These are phyloP conservation scores for Puccinia horiana DNA, from an alignment of 1,284 basidiomycete species.

Conservation along the genomic window DNA sequence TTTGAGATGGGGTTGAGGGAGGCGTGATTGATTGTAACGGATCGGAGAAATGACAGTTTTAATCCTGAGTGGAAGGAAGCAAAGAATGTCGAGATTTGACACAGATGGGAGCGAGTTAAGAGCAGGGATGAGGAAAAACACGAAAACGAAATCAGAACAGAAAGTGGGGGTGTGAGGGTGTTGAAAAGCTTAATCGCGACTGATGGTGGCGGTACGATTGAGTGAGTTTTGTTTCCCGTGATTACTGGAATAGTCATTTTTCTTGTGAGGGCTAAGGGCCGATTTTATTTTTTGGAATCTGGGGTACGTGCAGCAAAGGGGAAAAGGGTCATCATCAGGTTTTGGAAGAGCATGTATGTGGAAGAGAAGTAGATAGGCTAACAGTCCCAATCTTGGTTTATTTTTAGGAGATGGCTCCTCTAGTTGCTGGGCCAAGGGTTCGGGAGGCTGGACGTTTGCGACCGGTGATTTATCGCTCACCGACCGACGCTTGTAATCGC, in stretches of 20 bases:
- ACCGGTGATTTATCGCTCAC: neutral
- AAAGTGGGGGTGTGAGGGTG: neutral
- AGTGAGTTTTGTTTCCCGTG: neutral
- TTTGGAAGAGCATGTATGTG: neutral
- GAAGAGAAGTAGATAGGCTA: neutral
- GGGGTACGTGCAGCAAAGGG: neutral
- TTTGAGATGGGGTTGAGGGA: too few species aligned
- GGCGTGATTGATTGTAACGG: too few species aligned
- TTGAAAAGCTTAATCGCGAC: neutral
- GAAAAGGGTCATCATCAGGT: neutral
- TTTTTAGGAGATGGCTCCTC: neutral
- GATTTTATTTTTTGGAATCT: slow-evolving; percentile 46
- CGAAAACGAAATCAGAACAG: neutral
- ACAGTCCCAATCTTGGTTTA: slow-evolving; percentile 22
- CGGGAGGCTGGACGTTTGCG: neutral
- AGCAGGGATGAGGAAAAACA: neutral
- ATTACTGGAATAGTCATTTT: neutral
- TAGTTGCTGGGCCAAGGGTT: neutral
- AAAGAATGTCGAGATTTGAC: too few species aligned
- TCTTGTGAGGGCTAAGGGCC: slow-evolving; percentile 23
- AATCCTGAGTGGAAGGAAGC: too few species aligned
- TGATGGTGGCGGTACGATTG: slow-evolving; percentile 1
- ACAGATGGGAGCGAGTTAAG: too few species aligned
- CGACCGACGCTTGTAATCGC: neutral
- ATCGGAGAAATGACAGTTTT: too few species aligned